Evolutionary conservation across 2,329 filamentous ascomycete genomes (phyloP), one percentile per base, ranked within the genome.

Genomic region (Fusarium sp.): DNA sequence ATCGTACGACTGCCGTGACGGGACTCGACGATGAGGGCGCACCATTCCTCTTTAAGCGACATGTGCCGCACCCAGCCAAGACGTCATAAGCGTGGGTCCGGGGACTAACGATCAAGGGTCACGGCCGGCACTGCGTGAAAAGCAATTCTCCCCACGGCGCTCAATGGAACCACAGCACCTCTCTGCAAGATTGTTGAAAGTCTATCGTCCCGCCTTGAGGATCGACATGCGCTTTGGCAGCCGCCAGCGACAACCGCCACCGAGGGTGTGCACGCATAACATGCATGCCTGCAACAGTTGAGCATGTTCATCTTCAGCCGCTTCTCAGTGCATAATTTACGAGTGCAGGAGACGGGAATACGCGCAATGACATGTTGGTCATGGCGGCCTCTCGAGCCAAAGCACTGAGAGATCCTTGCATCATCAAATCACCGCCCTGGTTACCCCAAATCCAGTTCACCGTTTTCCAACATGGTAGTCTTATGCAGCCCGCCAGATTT

Each of bases 1-100:
- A 75, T 75, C 73, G 67, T 75, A 75, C 71, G 73, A 75, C 63
- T 75, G 73, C 73, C 73, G 73, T 55, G 70, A 68, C 56, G 62
- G 64, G 64, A 58, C 60, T 68, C 27, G 59, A 62, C 51, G 64
- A 70, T 64, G 64, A 64, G 59, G 54, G 63, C 42, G 68, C 69
- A 56, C 71, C 66, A 75, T 68, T 62, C 71, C 71, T 58, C 59
- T 64, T 73, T 64, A 31, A 61, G 69, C 38, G 34, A 66, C 69
- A 74, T 74, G 70, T 75, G 73, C 71, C 70, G 73, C 70, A 70
- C 62, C 55, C 61, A 71, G 70, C 71, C 64, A 74, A 73, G 70
- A 75, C 73, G 73, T 75, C 73, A 75, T 75, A 67, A 49, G 58
- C 56, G 65, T 75, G 68, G 73, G 67, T 64, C 68, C 44, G 68